Conservation (phyloP, 164 flowering plant genomes). For the Vitis rotundifolia region DNA sequence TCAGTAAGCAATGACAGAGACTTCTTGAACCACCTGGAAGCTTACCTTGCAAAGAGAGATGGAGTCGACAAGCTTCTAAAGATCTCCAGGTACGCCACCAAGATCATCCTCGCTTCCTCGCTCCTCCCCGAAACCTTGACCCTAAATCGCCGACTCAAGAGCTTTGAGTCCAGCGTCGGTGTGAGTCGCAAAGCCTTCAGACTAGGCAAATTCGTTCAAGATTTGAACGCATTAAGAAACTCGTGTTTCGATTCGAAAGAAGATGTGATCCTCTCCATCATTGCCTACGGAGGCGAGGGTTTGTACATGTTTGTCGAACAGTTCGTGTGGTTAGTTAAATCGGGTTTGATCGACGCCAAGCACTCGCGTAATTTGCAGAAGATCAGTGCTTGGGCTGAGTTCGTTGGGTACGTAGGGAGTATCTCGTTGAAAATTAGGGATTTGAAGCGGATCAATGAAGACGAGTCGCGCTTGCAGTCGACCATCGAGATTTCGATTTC, state of each 20-base stretch:
- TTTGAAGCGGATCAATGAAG: conserved; percentile 48
- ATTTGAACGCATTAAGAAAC: conserved; percentile 64
- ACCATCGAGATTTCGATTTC: conserved; percentile 33
- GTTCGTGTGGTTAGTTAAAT: conserved; percentile 74
- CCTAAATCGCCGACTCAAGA: conserved; percentile 45
- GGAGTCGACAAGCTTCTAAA: conserved; percentile 97
- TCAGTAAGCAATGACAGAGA: conserved; percentile 39
- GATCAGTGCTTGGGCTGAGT: conserved; percentile 86
- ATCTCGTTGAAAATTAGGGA: conserved; percentile 63
- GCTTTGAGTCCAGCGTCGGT: conserved; percentile 89
- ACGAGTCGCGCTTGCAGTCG: conserved; percentile 42
- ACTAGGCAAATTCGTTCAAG: conserved; percentile 89
- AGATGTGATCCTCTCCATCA: conserved; percentile 37
- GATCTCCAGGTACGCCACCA: conserved; percentile 88
- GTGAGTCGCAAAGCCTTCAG: conserved; percentile 90
- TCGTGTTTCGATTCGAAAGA: conserved; percentile 28
- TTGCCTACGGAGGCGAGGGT: conserved; percentile 92
- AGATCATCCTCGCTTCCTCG: conserved; percentile 76
- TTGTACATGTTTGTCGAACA: conserved; percentile 84
- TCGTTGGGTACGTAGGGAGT: conserved; percentile 80
- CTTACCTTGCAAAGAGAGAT: conserved; percentile 80
- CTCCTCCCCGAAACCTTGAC: conserved; percentile 33
- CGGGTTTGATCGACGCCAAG: conserved; percentile 66
- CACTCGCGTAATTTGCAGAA: conserved; percentile 42
- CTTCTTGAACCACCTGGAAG: conserved; percentile 68